Evolutionary conservation across 176 grass and related monocot genomes (phyloP), one percentile per base, ranked within the genome.

Genomic region (Paspalum notatum): DNA sequence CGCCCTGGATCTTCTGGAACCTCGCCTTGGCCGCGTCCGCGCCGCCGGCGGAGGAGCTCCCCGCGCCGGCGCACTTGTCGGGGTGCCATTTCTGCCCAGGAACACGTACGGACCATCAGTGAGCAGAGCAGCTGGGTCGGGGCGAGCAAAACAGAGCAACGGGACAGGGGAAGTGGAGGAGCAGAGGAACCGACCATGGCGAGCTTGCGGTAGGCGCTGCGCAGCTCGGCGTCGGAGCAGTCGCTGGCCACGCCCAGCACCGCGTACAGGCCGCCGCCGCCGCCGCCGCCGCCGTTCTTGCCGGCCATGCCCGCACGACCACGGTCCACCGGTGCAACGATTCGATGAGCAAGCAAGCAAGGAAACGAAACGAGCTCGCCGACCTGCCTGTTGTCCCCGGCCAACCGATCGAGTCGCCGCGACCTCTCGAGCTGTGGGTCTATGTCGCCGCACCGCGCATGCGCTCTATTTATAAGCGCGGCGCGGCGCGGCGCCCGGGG

Each of bases 1-100:
- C 91, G 62, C 72, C 88, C 79, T 91, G 88, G 79, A 94, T 91
- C 74, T 88, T 87, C 80, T 94, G 85, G 32, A 94, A 94, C 83
- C 84, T 86, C 1, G 78, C 75, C 66, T 94, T 91, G 12, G 88
- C 88, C 50, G 77, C 85, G 39, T 91, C 85, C 9, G 32, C 53
- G 71, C 70, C 40, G 18, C 24, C 65, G 18, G 44, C 44, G 2
- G 80, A 72, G 2, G 80, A 72, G 58, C 66, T 87, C 21, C 88
- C 87, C 5, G 81, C 85, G n/a, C 73, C 72, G 12, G 57, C 62
- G 27, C 65, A 84, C 80, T 91, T 91, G 74, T 94, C 91, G 15
- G 88, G 91, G 81, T 94, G 91, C 91, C 85, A 94, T 88, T 75
- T 91, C 91, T 93, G 82, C 69, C 75, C 75, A 77, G 32, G 5